These are phyloP conservation scores for Nicotiana paniculata DNA, from an alignment of 257 asterid genomes.

Conservation along the genomic window DNA sequence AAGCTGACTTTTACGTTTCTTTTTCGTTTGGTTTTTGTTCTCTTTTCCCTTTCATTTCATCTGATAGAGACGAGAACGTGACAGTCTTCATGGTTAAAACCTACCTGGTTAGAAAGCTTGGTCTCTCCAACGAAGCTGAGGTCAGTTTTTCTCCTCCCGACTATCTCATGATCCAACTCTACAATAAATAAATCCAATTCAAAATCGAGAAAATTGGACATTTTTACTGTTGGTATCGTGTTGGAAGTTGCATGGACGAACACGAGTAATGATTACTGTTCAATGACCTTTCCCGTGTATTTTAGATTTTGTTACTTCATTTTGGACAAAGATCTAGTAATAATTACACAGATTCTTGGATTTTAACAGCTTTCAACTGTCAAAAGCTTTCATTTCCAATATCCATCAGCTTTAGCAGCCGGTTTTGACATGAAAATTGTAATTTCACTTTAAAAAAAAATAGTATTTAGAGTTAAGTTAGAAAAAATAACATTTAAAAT, in stretches of 20 bases:
- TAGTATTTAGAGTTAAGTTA: too few species aligned
- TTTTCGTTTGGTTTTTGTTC: not conserved
- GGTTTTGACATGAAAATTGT: too few species aligned
- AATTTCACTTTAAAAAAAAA: too few species aligned
- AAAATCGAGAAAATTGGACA: not conserved
- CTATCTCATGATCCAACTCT: not conserved
- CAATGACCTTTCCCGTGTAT: not conserved
- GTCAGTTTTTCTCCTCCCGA: not conserved
- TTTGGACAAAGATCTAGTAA: not conserved
- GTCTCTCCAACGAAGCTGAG: constrained; percentile 21
- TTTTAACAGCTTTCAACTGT: not conserved
- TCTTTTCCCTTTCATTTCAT: not conserved
- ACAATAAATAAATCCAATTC: too few species aligned
- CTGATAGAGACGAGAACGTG: constrained; percentile 18
- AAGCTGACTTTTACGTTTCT: constrained; percentile 4
- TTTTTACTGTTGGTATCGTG: not conserved
- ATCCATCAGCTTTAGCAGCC: not conserved
- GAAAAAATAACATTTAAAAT: too few species aligned
- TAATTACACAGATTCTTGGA: not conserved
- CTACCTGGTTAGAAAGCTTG: constrained; percentile 22
- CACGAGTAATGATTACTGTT: not conserved
- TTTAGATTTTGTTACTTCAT: not conserved
- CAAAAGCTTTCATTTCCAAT: not conserved
- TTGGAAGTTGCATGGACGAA: not conserved
- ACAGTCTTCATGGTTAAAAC: constrained; percentile 26